Evolutionary conservation across 768 basidiomycete species (phyloP).

Genomic region (Myochromella boudieri): DNA sequence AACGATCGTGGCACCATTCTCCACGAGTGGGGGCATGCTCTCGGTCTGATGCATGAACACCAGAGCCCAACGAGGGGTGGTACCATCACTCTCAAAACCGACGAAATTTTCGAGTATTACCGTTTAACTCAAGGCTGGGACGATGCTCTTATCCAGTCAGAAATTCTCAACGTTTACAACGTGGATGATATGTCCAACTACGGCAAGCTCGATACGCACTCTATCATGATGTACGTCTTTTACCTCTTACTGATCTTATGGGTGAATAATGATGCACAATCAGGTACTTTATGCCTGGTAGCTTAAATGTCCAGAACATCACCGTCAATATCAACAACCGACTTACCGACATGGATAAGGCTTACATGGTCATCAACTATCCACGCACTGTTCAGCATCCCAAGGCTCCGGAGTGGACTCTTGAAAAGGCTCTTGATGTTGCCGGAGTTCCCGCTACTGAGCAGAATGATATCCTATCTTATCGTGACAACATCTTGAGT

Average conservation of each 20-base stretch:
- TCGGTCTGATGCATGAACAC: slow-evolving; percentile 26
- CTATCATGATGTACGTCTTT: slow-evolving; percentile 8
- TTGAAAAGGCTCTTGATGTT: slow-evolving; percentile 6
- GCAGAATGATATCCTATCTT: not conserved
- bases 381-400: slow-evolving; percentile 4
- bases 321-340: slow-evolving; percentile 4
- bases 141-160: slow-evolving; percentile 3
- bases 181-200: slow-evolving; percentile 5
- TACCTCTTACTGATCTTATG: too few relatives aligned
- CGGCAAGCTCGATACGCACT: slow-evolving; percentile 4
- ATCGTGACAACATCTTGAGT: not conserved
- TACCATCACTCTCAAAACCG: slow-evolving; percentile 14
- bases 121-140: slow-evolving; percentile 4
- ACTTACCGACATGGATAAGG: slow-evolving; percentile 8
- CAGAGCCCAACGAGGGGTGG: slow-evolving; percentile 22
- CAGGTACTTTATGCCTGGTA: slow-evolving; percentile 11
- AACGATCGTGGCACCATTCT: slow-evolving; percentile 20
- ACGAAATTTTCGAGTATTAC: slow-evolving; percentile 8
- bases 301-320: not conserved
- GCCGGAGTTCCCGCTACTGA: slow-evolving; percentile 1
- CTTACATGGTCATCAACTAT: slow-evolving; percentile 11
- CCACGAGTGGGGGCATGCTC: slow-evolving; percentile 26
- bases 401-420: slow-evolving; percentile 3
- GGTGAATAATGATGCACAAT: not conserved
- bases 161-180: slow-evolving; percentile 10